Evolutionary conservation across 2,329 filamentous ascomycete genomes (phyloP).

Genomic region (Botrytis fragariae): DNA sequence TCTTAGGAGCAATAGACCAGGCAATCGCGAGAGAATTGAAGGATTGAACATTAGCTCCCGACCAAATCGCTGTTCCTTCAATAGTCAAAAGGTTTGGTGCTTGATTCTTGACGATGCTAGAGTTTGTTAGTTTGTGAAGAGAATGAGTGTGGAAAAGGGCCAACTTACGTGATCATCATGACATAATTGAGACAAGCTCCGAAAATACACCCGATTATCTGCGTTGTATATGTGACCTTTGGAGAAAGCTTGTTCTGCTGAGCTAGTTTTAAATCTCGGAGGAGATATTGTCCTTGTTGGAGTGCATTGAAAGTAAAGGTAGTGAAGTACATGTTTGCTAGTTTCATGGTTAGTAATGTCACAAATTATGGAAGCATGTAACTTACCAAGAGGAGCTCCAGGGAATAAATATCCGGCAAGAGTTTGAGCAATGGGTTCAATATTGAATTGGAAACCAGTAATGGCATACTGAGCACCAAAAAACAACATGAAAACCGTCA

Average conservation of each 20-base stretch:
- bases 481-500: conserved; percentile 35
- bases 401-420: conserved; percentile 47
- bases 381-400: conserved; percentile 54
- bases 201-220: conserved; percentile 43
- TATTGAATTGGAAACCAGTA: conserved; percentile 47
- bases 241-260: conserved; percentile 48
- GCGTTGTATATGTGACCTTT: conserved; percentile 41
- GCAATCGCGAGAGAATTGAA: conserved; percentile 68
- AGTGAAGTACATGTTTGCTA: conserved; percentile 70
- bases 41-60: conserved; percentile 56
- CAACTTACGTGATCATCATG: conserved; percentile 52
- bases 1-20: conserved; percentile 69
- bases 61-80: conserved; percentile 56
- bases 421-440: conserved; percentile 49
- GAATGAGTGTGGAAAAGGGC: conserved; percentile 34
- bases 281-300: conserved; percentile 46
- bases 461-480: conserved; percentile 43
- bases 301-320: conserved; percentile 58
- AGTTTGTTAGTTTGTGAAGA: conserved; percentile 50
- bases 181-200: conserved; percentile 52
- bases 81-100: conserved; percentile 61
- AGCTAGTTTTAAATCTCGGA: conserved; percentile 51
- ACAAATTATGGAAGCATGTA: background rate
- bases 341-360: background rate
- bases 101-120: conserved; percentile 63